A percentile compares a stretch with the other conserved stretches of the same genome.
Evolutionary conservation across 202 grass and related monocot species (phyloP).

Genomic region (Panicum virgatum): DNA sequence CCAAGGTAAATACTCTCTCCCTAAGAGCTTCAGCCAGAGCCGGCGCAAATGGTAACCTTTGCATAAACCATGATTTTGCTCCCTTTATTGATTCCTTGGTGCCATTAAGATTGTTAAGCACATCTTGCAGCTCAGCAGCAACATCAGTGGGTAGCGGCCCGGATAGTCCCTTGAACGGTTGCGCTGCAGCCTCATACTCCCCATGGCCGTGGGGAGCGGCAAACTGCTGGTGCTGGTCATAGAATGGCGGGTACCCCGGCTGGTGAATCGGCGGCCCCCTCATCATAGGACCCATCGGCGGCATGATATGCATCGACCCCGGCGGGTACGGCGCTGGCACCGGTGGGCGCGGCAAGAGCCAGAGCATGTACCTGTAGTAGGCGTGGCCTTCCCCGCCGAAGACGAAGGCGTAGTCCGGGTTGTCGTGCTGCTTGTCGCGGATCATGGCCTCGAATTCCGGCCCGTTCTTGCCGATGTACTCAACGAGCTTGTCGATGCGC

Average conservation of each 20-base stretch:
- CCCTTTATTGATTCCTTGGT: constrained; percentile 98
- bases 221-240: constrained; percentile 71
- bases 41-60: constrained; percentile 68
- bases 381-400: constrained; percentile 93
- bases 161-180: constrained; percentile 71
- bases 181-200: constrained; percentile 54
- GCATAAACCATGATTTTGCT: constrained; percentile 89
- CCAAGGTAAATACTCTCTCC: constrained; percentile 71
- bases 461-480: constrained; percentile 93
- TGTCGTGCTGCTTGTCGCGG: constrained; percentile 96
- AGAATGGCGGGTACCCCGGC: constrained; percentile 61
- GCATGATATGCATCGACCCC: constrained; percentile 61
- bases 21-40: constrained; percentile 82
- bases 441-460: constrained; percentile 89
- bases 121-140: constrained; percentile 69
- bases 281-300: constrained; percentile 52
- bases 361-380: constrained; percentile 95
- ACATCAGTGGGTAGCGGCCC: constrained; percentile 81
- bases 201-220: constrained; percentile 42
- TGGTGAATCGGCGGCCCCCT: constrained; percentile 64
- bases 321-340: constrained; percentile 37
- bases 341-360: constrained; percentile 41
- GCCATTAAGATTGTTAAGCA: constrained; percentile 73
- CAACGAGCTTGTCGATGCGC: constrained; percentile 93
- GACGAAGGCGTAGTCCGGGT: constrained; percentile 91